Evolutionary conservation across 352 stramenopile genomes (phyloP).

Genomic region (Thraustochytrium striatum): DNA sequence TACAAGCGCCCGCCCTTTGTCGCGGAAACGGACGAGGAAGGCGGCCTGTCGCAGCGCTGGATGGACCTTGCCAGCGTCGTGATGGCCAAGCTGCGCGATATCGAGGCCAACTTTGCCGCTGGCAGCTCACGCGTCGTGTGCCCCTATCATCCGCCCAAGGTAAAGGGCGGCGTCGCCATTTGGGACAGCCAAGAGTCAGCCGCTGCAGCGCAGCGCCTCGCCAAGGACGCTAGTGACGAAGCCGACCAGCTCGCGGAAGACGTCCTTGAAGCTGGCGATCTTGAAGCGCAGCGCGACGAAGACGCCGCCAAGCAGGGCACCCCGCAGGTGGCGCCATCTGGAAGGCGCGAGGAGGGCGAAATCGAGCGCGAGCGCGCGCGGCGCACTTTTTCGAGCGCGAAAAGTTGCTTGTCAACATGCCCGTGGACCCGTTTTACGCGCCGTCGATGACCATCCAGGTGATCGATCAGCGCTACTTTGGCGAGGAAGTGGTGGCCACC

Average conservation of each 20-base stretch:
- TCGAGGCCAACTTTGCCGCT: not conserved
- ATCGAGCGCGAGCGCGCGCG: not conserved
- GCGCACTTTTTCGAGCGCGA: constrained; percentile 73
- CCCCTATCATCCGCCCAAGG: not conserved
- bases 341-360: not conserved
- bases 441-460: constrained; percentile 68
- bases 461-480: not conserved
- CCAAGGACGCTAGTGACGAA: no score
- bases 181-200: no score
- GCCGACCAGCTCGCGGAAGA: no score
- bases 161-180: not conserved
- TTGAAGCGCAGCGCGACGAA: no score
- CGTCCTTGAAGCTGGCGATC: not conserved
- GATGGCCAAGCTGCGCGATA: not conserved
- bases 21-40: not conserved
- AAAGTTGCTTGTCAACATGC: constrained; percentile 72
- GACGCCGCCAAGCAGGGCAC: not conserved
- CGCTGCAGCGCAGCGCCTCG: no score
- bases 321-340: not conserved
- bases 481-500: not conserved
- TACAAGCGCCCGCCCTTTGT: not conserved
- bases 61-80: not conserved
- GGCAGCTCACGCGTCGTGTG: not conserved
- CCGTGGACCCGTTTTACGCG: constrained; percentile 72
- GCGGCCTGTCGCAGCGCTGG: not conserved